Evolutionary conservation across 1,139 yeast species (phyloP), one percentile per base, ranked within the genome.

Genomic region (Yamadazyma mexicana): DNA sequence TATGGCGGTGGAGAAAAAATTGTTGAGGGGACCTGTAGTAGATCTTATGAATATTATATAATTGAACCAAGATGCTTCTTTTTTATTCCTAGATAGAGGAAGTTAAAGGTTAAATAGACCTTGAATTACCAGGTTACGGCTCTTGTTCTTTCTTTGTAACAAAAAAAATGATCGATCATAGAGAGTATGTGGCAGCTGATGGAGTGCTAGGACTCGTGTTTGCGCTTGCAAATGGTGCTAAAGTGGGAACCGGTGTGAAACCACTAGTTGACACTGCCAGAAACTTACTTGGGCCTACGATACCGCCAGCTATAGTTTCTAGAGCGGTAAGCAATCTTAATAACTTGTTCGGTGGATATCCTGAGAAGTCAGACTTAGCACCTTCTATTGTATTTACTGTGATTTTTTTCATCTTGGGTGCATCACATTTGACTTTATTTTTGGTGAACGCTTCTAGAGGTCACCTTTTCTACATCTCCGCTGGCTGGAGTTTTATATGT

Each of bases 341-440:
- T 38, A 73, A 77, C 8, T 59, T 79, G 33, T 83, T 83, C 62
- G 94, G 94, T 8, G 80, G 75, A 27, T 85, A 83, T 56, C 89
- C 92, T 3, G 54, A 52, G n/a, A 35, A 41, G 11, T 52, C 50
- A 14, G 94, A 85, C 55, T 51, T 73, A 16, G 88, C 81, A 1
- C 92, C 91, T 4, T 64, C 78, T 38, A 76, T 79, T 1, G 54
- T 84, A 0, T 83, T 85, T 52, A 49, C 74, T 2, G 86, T 75
- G 2, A 58, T 79, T 2, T 85, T 81, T 46, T 61, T 67, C 3
- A 46, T 84, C 2, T 49, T 84, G 16, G 61, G 67, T 2, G 18
- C 79, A 3, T 66, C 73, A 1, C 86, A 83, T 55, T 48, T 73
- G 3, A 51, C 54, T 14, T 61, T 85, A 5, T 84, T 81, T 48